Conservation (phyloP, 129 eudicot species). For the Lonicera japonica region DNA sequence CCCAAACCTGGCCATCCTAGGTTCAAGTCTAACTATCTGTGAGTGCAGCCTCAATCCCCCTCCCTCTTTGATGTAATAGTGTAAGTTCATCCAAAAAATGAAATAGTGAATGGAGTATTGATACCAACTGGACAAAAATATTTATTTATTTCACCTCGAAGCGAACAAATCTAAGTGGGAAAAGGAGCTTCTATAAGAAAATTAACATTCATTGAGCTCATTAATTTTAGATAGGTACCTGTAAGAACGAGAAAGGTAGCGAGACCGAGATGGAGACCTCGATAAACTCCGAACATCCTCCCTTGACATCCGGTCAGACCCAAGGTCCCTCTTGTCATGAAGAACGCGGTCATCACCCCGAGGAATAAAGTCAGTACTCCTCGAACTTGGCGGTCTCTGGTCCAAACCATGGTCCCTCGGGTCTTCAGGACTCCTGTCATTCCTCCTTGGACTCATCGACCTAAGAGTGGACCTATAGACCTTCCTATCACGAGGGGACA, state of each 20-base stretch:
- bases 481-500: slow-evolving; percentile 31
- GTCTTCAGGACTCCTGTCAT: slow-evolving; percentile 21
- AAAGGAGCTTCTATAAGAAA: no score
- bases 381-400: slow-evolving; percentile 13
- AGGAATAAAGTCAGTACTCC: slow-evolving; percentile 4
- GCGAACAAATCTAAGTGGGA: no score
- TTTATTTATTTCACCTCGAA: no score
- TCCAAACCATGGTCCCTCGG: slow-evolving; percentile 19
- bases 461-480: slow-evolving; percentile 16
- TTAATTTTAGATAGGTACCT: slow-evolving; percentile 22
- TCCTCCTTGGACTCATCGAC: slow-evolving; percentile 29
- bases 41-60: no score
- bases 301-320: slow-evolving; percentile 16
- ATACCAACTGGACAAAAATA: no score
- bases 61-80: no score
- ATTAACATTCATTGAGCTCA: neutral
- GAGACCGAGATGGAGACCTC: slow-evolving; percentile 26
- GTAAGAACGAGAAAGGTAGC: slow-evolving; percentile 21
- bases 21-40: no score
- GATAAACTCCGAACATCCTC: slow-evolving; percentile 23
- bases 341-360: slow-evolving; percentile 18
- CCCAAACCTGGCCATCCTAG: no score
- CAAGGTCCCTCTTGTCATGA: slow-evolving; percentile 24
- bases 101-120: no score
- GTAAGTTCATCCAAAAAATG: no score